phyloP scores from a whole-genome alignment of 202 grass and related monocot genomes.

The Bolboschoenoplectus hybrid region DNA sequence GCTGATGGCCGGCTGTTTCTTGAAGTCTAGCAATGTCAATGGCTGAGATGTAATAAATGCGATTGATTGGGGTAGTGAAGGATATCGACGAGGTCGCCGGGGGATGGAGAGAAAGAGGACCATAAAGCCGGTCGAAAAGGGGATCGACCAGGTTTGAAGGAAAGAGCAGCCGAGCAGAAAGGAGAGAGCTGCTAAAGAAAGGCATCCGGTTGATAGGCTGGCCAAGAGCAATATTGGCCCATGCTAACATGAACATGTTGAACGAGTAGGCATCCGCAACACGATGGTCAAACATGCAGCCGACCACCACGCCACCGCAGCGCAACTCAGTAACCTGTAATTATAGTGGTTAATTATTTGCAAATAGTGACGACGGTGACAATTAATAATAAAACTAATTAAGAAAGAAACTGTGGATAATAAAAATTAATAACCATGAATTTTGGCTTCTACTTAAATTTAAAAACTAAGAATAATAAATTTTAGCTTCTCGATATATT shows the following conservation, averaged over 20 bases:
- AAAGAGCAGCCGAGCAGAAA: conserved; percentile 38
- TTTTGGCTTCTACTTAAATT: too few relatives aligned
- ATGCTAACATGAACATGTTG: conserved; percentile 75
- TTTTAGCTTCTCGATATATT: too few relatives aligned
- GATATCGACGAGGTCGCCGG: not conserved
- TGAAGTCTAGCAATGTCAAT: conserved; percentile 46
- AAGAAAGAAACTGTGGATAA: not conserved
- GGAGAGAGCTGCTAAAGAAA: conserved; percentile 53
- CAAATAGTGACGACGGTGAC: not conserved
- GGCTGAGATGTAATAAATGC: conserved; percentile 62
- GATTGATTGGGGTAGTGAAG: conserved; percentile 42
- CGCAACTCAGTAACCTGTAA: conserved; percentile 57
- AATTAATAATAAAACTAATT: conserved; percentile 1
- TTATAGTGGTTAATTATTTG: not conserved
- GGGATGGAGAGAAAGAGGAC: conserved; percentile 35
- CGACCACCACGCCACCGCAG: conserved; percentile 64
- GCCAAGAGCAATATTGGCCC: conserved; percentile 44
- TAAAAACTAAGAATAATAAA: not conserved
- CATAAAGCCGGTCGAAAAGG: conserved; percentile 46
- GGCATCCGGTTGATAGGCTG: conserved; percentile 17
- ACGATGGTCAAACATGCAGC: conserved; percentile 85
- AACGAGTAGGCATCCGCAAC: conserved; percentile 83
- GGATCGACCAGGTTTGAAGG: conserved; percentile 30
- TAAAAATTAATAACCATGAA: not conserved
- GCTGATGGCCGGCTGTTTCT: conserved; percentile 34